Conservation (phyloP, 2,329 filamentous ascomycete species). For the Xylariaceae sp. region DNA sequence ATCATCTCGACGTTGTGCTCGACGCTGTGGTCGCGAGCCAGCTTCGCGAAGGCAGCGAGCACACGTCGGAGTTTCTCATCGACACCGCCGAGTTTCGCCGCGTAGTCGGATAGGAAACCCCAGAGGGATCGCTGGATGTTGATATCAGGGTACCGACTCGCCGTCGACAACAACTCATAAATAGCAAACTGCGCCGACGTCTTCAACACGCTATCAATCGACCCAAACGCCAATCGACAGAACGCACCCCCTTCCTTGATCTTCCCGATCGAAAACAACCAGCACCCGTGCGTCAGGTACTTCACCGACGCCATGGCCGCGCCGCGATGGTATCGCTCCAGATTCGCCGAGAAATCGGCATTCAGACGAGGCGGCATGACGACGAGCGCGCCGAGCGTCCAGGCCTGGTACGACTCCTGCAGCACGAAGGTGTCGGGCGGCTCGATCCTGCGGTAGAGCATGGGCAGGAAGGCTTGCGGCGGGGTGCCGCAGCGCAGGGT, state of each 20-base stretch:
- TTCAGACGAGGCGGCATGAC: constrained; percentile 14
- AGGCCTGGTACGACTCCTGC: constrained; percentile 27
- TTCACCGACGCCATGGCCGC: constrained; percentile 25
- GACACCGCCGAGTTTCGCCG: constrained; percentile 8
- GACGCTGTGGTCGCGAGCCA: constrained; percentile 19
- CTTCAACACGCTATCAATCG: constrained; percentile 24
- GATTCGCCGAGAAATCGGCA: constrained; percentile 17
- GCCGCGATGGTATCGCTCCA: constrained; percentile 25
- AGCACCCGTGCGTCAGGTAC: constrained; percentile 26
- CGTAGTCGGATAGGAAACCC: constrained; percentile 25
- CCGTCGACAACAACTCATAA: constrained; percentile 13
- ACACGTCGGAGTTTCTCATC: constrained; percentile 23
- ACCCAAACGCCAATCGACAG: constrained; percentile 23
- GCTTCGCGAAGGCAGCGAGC: constrained; percentile 22
- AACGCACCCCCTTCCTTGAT: constrained; percentile 24
- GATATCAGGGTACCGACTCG: constrained; percentile 17
- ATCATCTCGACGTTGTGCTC: constrained; percentile 23
- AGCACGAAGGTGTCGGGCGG: constrained; percentile 25
- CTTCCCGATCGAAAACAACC: constrained; percentile 26
- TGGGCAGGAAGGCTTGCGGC: constrained; percentile 23
- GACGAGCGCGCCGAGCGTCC: constrained; percentile 18
- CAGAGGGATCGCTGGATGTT: constrained; percentile 26
- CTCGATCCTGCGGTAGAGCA: constrained; percentile 18
- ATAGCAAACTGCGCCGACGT: constrained; percentile 25
- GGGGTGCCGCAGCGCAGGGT: constrained; percentile 27